Percentiles rank a stretch among this genome's conserved stretches.
phyloP scores from a whole-genome alignment of 192 early-diverging fungal species.

The Allomyces macrogynus region DNA sequence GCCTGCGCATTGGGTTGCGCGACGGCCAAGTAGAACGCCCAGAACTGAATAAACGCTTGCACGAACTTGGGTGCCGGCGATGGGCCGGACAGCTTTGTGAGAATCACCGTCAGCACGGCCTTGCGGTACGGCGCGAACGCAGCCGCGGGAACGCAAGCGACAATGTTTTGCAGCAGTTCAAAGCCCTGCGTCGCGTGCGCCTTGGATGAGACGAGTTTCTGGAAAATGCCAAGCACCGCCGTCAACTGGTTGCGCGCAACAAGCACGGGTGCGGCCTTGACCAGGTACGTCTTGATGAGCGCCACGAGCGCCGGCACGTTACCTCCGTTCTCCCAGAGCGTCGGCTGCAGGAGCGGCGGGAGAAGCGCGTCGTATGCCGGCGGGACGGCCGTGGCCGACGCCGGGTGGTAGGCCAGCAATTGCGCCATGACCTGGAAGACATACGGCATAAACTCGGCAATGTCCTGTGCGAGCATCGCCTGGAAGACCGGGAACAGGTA shows the following conservation, averaged over 20 bases:
- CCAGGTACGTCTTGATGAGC: constrained; percentile 68
- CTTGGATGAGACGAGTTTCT: constrained; percentile 69
- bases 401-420: constrained; percentile 55
- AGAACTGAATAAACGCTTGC: constrained; percentile 17
- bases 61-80: constrained; percentile 15
- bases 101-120: constrained; percentile 35
- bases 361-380: constrained; percentile 51
- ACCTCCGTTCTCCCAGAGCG: constrained; percentile 65
- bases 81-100: constrained; percentile 23
- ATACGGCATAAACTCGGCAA: constrained; percentile 87
- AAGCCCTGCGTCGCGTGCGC: constrained; percentile 74
- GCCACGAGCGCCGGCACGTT: constrained; percentile 89
- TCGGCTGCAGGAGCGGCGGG: constrained; percentile 58
- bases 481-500: constrained; percentile 79
- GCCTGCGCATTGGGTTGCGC: not conserved
- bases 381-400: constrained; percentile 31
- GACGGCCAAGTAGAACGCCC: constrained; percentile 8
- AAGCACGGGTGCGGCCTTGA: constrained; percentile 46
- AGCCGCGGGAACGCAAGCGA: constrained; percentile 51
- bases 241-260: constrained; percentile 47
- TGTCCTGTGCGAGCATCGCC: constrained; percentile 60
- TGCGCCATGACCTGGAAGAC: constrained; percentile 90
- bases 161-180: constrained; percentile 53
- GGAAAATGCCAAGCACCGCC: constrained; percentile 79
- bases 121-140: constrained; percentile 29